Evolutionary conservation across 495 filamentous ascomycete genomes (phyloP), one percentile per base, ranked within the genome.

Genomic region (Collariella sp.): DNA sequence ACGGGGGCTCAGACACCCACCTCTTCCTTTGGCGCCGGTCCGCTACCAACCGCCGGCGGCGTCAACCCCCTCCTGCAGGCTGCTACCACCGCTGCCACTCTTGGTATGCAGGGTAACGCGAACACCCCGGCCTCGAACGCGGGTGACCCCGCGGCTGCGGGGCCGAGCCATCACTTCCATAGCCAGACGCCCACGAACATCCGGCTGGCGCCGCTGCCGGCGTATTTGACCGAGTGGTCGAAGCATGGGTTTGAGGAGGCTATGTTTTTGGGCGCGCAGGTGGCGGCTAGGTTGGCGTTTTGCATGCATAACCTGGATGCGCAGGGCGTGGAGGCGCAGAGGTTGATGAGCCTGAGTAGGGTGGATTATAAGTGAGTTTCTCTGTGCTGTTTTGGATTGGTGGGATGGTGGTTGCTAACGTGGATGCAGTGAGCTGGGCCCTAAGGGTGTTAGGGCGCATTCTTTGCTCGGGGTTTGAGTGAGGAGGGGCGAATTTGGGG

Each of bases 211-310:
- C 83, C 82, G 55, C 76, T 85, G 52, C 90, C 93, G 2, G 84
- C 89, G 43, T 97, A 97, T 65, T 87, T 96, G 62, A 80, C 87
- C 10, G 93, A 96, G 65, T 97, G 89, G 89, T 89, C 89, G 56
- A 91, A 96, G 62, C 79, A 82, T 16, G 85, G 84, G 16, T 87
- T 76, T 62, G 85, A 89, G 60, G 86, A 90, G 61, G 81, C 79
- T n/a, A 76, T 80, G 41, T 94, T 95, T 72, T 71, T 95, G 12
- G 89, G 88, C 16, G 83, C 86, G 6, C 85, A 89, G 66, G 81
- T 91, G 43, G 85, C 83, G 5, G 86, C 84, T 5, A 83, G 87
- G 66, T 77, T 90, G 29, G 72, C 87, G 19, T 91, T 86, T 60
- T 75, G 73, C 60, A 68, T 75, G 23, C 73, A 77, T 47, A 76